phyloP scores from a whole-genome alignment of 1,284 basidiomycete species.

The Marasmius sp. region DNA sequence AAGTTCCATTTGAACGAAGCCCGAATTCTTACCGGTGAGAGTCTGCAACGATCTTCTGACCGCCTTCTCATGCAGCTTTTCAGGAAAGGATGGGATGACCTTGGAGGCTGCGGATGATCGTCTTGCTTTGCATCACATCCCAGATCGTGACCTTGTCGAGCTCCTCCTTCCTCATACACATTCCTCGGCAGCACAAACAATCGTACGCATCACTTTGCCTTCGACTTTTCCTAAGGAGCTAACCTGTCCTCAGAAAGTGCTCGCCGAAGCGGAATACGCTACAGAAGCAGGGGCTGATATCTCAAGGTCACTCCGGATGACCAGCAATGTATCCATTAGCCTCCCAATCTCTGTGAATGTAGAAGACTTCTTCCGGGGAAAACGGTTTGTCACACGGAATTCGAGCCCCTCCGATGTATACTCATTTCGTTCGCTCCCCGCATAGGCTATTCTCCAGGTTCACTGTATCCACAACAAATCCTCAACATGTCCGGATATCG shows the following conservation, averaged over 20 bases:
- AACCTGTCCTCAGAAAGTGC: slow-evolving; percentile 53
- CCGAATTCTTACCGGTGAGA: slow-evolving; percentile 36
- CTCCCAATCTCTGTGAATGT: slow-evolving; percentile 84
- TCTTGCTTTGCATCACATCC: slow-evolving; percentile 48
- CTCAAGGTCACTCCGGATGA: slow-evolving; percentile 49
- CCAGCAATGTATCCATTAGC: slow-evolving; percentile 56
- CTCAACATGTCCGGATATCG: slow-evolving; percentile 69
- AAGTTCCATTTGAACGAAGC: slow-evolving; percentile 49
- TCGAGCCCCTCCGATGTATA: neutral
- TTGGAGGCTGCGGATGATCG: slow-evolving; percentile 39
- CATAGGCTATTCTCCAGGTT: slow-evolving; percentile 77
- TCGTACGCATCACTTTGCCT: slow-evolving; percentile 39
- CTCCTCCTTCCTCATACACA: slow-evolving; percentile 65
- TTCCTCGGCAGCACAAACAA: slow-evolving; percentile 49
- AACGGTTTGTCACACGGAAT: slow-evolving; percentile 41
- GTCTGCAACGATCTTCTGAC: neutral
- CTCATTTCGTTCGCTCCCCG: neutral
- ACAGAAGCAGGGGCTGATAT: slow-evolving; percentile 54
- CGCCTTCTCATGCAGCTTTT: neutral
- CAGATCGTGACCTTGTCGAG: slow-evolving; percentile 41
- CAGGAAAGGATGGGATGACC: slow-evolving; percentile 20
- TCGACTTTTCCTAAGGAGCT: neutral
- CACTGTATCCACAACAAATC: slow-evolving; percentile 70
- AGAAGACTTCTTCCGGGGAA: slow-evolving; percentile 81
- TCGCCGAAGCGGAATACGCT: slow-evolving; percentile 58